Evolutionary conservation across 2,329 filamentous ascomycete genomes (phyloP), one percentile per base, ranked within the genome.

Genomic region (Akanthomyces uredinophilus): DNA sequence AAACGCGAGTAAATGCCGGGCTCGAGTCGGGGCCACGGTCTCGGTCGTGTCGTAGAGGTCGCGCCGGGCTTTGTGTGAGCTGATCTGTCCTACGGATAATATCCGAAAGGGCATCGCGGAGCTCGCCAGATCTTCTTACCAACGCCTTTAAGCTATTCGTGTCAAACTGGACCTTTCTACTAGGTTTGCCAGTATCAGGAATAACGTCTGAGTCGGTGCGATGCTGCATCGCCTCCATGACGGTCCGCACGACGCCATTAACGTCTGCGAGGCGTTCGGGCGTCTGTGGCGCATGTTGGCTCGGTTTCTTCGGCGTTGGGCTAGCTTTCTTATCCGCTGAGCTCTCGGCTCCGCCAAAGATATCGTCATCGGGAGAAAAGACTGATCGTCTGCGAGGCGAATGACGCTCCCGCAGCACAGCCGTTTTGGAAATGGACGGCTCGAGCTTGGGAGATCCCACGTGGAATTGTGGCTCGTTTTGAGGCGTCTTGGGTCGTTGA

Each of bases 61-160:
- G 73, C 10, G 77, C 78, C 2, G 85, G 84, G 67, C 82, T 87
- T 64, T 81, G 79, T 0, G 82, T 82, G 55, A 84, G 77, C 32
- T 84, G 79, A 67, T 89, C 86, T 44, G 80, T 83, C 57, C 79
- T 79, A 53, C 86, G 83, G 52, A 89, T 78, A 5, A 84, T 72
- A 60, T 88, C 85, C 0, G 85, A 85, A 24, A 89, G 74, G 4
- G 78, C 76, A 65, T 87, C 84, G 32, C 83, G 81, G 39, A 89
- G 73, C 61, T 83, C 82, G 32, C 83, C 80, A 1, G 86, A 86
- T 63, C 85, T 79, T 70, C 84, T 85, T 43, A 89, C 86, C 59
- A 89, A 75, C 68, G 86, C 83, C 67, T 84, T 85, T n/a, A 89
- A 78, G 71, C 84, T 88, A 65, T 87, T 87, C 5, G 86, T 88